A percentile compares a stretch with the other conserved stretches of the same genome.
Conservation (phyloP, 1,284 basidiomycete genomes). For the Coriolopsis trogii region DNA sequence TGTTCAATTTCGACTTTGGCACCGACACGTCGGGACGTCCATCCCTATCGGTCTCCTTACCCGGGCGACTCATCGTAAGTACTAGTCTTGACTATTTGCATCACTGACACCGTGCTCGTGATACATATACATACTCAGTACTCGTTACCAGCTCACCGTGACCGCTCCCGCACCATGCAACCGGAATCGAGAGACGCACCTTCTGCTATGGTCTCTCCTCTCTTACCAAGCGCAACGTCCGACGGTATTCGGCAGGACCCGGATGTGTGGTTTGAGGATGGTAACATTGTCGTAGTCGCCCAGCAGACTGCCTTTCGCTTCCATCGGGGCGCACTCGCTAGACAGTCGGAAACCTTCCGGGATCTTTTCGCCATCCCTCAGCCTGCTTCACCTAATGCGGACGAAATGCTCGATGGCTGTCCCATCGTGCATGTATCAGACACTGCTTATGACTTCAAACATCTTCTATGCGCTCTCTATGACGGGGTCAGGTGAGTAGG, state of each 20-base stretch:
- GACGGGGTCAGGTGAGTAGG: neutral
- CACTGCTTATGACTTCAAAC: neutral
- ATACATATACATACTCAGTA: no score
- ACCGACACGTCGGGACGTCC: neutral
- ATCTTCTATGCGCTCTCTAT: conserved; percentile 4
- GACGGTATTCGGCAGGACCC: neutral
- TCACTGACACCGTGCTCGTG: no score
- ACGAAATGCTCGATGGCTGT: conserved; percentile 5
- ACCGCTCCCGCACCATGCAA: neutral
- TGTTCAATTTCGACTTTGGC: no score
- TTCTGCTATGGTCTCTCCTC: neutral
- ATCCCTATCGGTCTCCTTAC: neutral
- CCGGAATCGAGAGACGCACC: neutral
- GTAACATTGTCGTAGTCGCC: conserved; percentile 10
- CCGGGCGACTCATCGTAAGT: no score
- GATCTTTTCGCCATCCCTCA: conserved; percentile 5
- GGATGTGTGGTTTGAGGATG: conserved; percentile 17
- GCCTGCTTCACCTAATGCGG: neutral
- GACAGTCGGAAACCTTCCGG: conserved; percentile 5
- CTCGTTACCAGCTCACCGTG: no score
- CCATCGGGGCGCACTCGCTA: conserved; percentile 5
- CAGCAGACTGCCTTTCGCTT: conserved; percentile 2
- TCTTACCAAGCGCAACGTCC: neutral
- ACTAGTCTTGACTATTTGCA: no score
- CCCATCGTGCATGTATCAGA: conserved; percentile 4